These are phyloP conservation scores for Rhodotorula sp. DNA, from an alignment of 1,284 basidiomycete species.

Conservation along the genomic window DNA sequence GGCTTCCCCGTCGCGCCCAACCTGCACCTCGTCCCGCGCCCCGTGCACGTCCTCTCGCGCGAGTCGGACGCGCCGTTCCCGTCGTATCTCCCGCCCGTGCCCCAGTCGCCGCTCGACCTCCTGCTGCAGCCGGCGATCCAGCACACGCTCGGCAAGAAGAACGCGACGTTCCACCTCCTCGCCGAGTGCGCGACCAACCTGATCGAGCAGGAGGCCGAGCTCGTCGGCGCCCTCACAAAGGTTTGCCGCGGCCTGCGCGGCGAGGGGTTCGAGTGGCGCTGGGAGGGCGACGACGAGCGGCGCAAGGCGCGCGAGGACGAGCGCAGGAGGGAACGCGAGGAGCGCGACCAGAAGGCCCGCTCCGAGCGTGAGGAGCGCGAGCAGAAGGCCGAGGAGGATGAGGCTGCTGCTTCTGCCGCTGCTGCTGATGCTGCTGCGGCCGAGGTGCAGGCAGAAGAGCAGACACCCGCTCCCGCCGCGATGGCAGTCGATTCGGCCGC, in stretches of 20 bases:
- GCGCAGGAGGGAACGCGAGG: background rate
- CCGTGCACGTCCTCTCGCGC: constrained; percentile 17
- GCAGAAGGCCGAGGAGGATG: constrained; percentile 3
- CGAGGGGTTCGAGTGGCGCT: constrained; percentile 42
- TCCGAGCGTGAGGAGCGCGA: background rate
- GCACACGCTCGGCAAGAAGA: constrained; percentile 39
- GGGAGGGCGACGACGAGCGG: constrained; percentile 36
- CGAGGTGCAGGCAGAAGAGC: background rate
- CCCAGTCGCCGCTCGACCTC: constrained; percentile 44
- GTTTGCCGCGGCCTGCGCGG: constrained; percentile 43
- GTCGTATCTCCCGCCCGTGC: constrained; percentile 39
- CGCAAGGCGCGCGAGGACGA: constrained; percentile 13
- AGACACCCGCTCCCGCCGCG: background rate
- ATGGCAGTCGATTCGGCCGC: background rate
- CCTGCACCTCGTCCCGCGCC: constrained; percentile 29
- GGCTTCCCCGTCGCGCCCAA: constrained; percentile 40
- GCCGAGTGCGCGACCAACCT: constrained; percentile 39
- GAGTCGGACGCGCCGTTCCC: constrained; percentile 22
- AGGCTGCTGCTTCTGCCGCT: background rate
- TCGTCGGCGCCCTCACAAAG: constrained; percentile 32
- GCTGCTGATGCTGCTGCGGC: background rate
- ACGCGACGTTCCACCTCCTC: constrained; percentile 38
- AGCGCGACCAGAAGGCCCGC: background rate
- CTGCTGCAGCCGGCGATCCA: constrained; percentile 39
- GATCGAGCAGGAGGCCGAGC: constrained; percentile 44